phyloP scores from a whole-genome alignment of 257 asterid genomes.

The Solanum bulbocastanum region DNA sequence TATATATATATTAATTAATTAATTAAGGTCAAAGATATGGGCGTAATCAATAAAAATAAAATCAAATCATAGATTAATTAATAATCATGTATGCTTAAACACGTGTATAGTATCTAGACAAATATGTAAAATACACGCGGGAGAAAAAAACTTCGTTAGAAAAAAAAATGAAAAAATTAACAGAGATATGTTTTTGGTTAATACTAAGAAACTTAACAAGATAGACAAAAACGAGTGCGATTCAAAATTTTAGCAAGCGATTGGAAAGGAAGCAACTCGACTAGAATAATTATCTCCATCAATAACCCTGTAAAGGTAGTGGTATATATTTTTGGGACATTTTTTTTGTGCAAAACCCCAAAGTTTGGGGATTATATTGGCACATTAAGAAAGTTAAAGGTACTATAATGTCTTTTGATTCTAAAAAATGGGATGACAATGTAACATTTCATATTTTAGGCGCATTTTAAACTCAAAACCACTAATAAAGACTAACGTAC shows the following conservation, averaged over 20 bases:
- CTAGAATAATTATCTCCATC: not conserved
- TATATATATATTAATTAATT: too few relatives aligned
- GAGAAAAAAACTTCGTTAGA: not conserved
- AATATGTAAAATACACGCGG: not conserved
- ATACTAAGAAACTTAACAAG: not conserved
- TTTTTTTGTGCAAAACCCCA: not conserved
- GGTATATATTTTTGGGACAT: not conserved
- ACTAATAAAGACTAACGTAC: not conserved
- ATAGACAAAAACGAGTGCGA: not conserved
- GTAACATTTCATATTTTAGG: not conserved
- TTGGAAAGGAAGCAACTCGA: too few relatives aligned
- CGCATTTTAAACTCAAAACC: not conserved
- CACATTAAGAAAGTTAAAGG: not conserved
- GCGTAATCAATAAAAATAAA: too few relatives aligned
- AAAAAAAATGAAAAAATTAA: too few relatives aligned
- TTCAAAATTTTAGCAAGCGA: not conserved
- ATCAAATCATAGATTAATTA: not conserved
- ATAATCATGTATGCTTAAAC: too few relatives aligned
- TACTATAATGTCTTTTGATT: not conserved
- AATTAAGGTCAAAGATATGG: too few relatives aligned
- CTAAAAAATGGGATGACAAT: not conserved
- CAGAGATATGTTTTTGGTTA: too few relatives aligned
- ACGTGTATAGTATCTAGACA: not conserved
- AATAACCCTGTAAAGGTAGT: not conserved
- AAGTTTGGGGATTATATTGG: not conserved